Base-by-base conservation (phyloP, 805 yeast genomes). In the Saccharomycopsis vini region DNA sequence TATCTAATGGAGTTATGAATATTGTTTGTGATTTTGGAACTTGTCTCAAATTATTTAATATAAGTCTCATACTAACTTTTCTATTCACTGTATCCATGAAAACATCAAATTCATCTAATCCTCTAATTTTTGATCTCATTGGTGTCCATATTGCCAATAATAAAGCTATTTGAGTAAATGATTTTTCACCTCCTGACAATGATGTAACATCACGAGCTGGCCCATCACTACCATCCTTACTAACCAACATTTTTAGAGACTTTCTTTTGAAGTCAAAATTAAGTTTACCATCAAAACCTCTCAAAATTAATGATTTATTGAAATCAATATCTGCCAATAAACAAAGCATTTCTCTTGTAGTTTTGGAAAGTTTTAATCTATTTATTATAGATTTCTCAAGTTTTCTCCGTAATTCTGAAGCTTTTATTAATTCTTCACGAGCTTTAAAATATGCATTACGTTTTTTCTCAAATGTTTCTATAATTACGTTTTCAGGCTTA, bases 31-130 rank as follows among this genome's bases (percentile, higher is more conserved):
- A 77, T 49, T 77, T 72, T 0, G 80, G 72, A 45, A 76, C 73
- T 39, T 71, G 70, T 5, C 77, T 62, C 26, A 89, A 72, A 51
- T 86, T 83, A 20, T 73, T 72, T 38, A 88, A 66, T 57, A 92
- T 78, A 49, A 89, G 62, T 39, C 75, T 70, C 57, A 92, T 77
- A 48, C 95, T 87, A 42, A 83, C 74, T 36, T 79, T 72, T 52
- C 98, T 72, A 58, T 89, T 88, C 16, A 87, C 85, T 39, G 87
- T 86, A 61, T 92, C 99, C 98, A 92, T 92, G 56, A 80, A 92
- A 18, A 92, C 98, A 63, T 92, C 99, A 60, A 84, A 92, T 61
- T 92, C 99, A 62, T 92, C 99, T 47, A 92, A 65, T 0, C 97
- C 97, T 47, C 94, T 75, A 16, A 92, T 73, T 45, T 84, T 75